Evolutionary conservation across 805 yeast genomes (phyloP).

Genomic region (Brettanomyces sp.): DNA sequence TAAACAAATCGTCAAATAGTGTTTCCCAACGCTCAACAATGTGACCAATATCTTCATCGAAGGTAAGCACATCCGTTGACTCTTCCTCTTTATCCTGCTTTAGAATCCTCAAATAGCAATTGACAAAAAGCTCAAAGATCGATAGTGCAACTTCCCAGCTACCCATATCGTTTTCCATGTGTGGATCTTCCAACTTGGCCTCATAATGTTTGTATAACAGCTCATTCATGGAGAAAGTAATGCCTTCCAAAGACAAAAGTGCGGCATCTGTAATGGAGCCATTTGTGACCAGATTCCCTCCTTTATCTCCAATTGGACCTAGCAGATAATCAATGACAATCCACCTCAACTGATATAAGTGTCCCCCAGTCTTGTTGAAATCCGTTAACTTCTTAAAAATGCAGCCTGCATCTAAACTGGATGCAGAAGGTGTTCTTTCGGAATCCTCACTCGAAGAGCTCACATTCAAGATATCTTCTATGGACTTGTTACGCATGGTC

Average conservation of each 20-base stretch:
- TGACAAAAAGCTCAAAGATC: slow-evolving; percentile 35
- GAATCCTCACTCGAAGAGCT: slow-evolving; percentile 6
- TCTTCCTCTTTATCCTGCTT: slow-evolving; percentile 17
- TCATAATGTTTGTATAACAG: slow-evolving; percentile 11
- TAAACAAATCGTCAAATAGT: slow-evolving; percentile 24
- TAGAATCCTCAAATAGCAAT: slow-evolving; percentile 27
- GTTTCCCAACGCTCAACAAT: slow-evolving; percentile 42
- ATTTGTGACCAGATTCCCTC: slow-evolving; percentile 18
- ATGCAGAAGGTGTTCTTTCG: slow-evolving; percentile 9
- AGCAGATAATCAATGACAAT: slow-evolving; percentile 18
- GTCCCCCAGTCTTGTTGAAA: slow-evolving; percentile 13
- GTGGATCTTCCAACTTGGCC: not conserved
- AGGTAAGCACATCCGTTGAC: slow-evolving; percentile 7
- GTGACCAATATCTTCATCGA: slow-evolving; percentile 26
- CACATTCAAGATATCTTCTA: slow-evolving; percentile 23
- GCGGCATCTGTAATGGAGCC: slow-evolving; percentile 12
- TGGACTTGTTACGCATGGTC: slow-evolving; percentile 7
- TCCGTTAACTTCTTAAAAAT: slow-evolving; percentile 10
- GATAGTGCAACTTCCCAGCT: slow-evolving; percentile 23
- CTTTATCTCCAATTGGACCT: slow-evolving; percentile 4
- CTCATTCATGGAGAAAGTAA: slow-evolving; percentile 22
- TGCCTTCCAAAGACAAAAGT: slow-evolving; percentile 10
- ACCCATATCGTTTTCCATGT: not conserved
- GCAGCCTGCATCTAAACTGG: slow-evolving; percentile 11
- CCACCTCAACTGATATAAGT: slow-evolving; percentile 21